Conservation (phyloP, 192 early-diverging fungal genomes). For the Backusella tuberculispora region DNA sequence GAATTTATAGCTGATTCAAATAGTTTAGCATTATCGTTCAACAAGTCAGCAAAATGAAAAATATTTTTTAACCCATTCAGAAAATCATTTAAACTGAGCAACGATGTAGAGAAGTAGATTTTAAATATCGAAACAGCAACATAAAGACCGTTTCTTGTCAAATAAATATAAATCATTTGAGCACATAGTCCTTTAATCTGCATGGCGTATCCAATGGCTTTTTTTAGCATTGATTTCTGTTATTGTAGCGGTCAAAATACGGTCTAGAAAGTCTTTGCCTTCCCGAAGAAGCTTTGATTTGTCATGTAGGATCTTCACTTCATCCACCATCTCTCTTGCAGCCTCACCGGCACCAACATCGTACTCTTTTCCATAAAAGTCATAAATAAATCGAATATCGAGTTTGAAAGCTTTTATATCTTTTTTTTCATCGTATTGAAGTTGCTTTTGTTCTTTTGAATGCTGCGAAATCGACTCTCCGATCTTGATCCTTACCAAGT, state of each 20-base stretch:
- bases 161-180: neutral
- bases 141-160: neutral
- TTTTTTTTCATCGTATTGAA: neutral
- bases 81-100: neutral
- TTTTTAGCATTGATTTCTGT: neutral
- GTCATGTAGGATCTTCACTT: neutral
- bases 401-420: neutral
- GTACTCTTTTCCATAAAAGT: neutral
- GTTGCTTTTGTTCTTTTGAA: neutral
- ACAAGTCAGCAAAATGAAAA: neutral
- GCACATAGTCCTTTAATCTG: slow-evolving; percentile 9
- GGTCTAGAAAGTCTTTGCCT: slow-evolving; percentile 6
- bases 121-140: neutral
- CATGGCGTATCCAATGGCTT: neutral
- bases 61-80: neutral
- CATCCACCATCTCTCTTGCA: neutral
- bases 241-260: neutral
- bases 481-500: neutral
- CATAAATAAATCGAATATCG: neutral
- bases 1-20: neutral
- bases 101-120: neutral
- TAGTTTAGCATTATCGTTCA: neutral
- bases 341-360: slow-evolving; percentile 3
- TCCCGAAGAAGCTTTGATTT: neutral
- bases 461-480: neutral